phyloP scores from a whole-genome alignment of 108 stramenopile species.

The Halocafeteria seosinensis region DNA sequence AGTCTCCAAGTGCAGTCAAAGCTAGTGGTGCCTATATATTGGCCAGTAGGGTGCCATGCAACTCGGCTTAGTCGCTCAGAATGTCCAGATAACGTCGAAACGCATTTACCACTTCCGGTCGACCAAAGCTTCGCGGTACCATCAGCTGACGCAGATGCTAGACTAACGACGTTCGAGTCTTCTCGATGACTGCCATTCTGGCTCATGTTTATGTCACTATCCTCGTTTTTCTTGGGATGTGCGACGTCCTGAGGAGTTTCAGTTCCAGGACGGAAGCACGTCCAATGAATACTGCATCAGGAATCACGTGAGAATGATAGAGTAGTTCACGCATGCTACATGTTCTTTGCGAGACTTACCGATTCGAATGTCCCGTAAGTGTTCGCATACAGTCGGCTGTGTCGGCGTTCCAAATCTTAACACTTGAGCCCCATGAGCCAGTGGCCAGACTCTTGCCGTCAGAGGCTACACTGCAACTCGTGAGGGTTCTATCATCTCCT shows the following conservation, averaged over 20 bases:
- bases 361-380: too few relatives aligned
- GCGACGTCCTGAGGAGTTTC: neutral
- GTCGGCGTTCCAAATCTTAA: too few relatives aligned
- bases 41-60: constrained; percentile 73
- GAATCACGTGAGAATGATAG: too few relatives aligned
- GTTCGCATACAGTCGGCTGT: too few relatives aligned
- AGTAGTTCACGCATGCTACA: too few relatives aligned
- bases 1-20: constrained; percentile 94
- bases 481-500: too few relatives aligned
- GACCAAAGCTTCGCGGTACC: neutral
- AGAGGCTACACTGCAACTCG: too few relatives aligned
- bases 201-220: neutral
- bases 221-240: neutral
- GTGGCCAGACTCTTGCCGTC: too few relatives aligned
- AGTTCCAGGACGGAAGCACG: neutral
- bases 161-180: too few relatives aligned
- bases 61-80: constrained; percentile 64
- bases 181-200: neutral
- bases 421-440: too few relatives aligned
- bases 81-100: constrained; percentile 51
- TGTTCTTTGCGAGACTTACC: too few relatives aligned
- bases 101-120: neutral
- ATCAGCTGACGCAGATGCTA: neutral
- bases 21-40: constrained; percentile 67
- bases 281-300: neutral